Evolutionary conservation across 192 early-diverging fungal genomes (phyloP).

Genomic region (Linnemannia zychae): DNA sequence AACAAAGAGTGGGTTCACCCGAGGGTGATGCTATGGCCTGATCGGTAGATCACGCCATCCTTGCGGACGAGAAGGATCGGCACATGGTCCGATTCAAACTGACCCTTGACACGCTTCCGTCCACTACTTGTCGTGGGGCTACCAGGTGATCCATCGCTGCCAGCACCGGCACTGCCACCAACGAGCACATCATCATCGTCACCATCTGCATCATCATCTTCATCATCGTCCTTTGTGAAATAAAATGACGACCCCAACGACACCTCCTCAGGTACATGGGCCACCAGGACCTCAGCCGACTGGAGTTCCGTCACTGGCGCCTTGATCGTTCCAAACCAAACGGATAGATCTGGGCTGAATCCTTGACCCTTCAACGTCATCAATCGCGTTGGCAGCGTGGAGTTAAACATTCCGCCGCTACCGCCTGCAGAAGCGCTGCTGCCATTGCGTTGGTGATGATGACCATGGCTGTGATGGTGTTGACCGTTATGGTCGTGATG

Average conservation of each 20-base stretch:
- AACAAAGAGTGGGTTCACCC: conserved; percentile 18
- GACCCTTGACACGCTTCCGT: conserved; percentile 49
- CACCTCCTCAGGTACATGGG: conserved; percentile 61
- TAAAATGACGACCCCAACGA: conserved; percentile 47
- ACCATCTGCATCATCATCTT: conserved; percentile 28
- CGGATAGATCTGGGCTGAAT: conserved; percentile 76
- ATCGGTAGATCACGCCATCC: conserved; percentile 49
- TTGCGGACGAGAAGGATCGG: conserved; percentile 45
- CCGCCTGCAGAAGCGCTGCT: conserved; percentile 56
- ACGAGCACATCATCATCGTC: conserved; percentile 37
- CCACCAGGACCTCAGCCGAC: conserved; percentile 60
- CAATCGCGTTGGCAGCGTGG: conserved; percentile 58
- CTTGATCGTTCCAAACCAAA: conserved; percentile 79
- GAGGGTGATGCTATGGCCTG: conserved; percentile 45
- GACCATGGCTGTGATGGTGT: neutral
- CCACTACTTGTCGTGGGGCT: neutral
- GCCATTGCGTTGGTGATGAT: conserved; percentile 26
- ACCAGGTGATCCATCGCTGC: conserved; percentile 10
- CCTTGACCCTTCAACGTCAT: conserved; percentile 80
- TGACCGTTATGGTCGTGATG: conserved; percentile 13
- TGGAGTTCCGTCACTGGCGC: conserved; percentile 62
- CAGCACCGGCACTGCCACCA: conserved; percentile 22
- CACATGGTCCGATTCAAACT: conserved; percentile 45
- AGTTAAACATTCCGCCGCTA: conserved; percentile 33
- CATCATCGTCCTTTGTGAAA: conserved; percentile 53